Evolutionary conservation across 176 grass and related monocot genomes (phyloP), one percentile per base, ranked within the genome.

Genomic region (Hyparrhenia diplandra): DNA sequence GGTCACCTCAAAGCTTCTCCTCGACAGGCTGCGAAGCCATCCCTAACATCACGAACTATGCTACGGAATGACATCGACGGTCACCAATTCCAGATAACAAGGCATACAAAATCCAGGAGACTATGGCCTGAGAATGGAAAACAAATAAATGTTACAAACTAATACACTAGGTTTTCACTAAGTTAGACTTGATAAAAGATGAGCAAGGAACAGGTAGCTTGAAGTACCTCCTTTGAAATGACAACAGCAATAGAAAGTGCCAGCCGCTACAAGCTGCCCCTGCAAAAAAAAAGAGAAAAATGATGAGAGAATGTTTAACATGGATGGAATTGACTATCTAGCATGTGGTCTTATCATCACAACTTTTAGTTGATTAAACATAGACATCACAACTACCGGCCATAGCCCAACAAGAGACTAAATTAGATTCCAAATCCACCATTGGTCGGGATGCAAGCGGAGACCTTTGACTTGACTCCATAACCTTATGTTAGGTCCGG

Each of bases 11-110:
- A 99, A 94, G 83, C 97, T 96, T 64, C 97, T 77, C 13, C 93
- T 85, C 7, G 97, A 96, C 52, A 99, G 35, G 60, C 93, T 95
- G 1, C 97, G 17, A 99, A 83, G 43, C 94, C 84, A 87, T 98
- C 95, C 80, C 90, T 89, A 51, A 92, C 90, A 93, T 99, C 97
- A 35, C 87, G 92, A 69, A 91, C 89, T 78, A 99, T 96, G 82
- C 93, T 99, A 55, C 87, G 92, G 51, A 99, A 96, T 30, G 97
- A 96, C 97, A 99, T 96, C 82, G 90, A 87, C 24, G n/a, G 66
- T 20, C 49, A 66, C 58, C 81, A 29, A 28, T 47, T 37, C 72
- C 67, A 59, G 73, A 52, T 70, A 43, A 58, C 6, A 82, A 73
- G 24, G 83, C 85, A 91, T 84, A 41, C 60, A 76, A 82, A 42